These are phyloP conservation scores for Aspergillus clavatus DNA, from an alignment of 2,329 filamentous ascomycete species.

Conservation along the genomic window DNA sequence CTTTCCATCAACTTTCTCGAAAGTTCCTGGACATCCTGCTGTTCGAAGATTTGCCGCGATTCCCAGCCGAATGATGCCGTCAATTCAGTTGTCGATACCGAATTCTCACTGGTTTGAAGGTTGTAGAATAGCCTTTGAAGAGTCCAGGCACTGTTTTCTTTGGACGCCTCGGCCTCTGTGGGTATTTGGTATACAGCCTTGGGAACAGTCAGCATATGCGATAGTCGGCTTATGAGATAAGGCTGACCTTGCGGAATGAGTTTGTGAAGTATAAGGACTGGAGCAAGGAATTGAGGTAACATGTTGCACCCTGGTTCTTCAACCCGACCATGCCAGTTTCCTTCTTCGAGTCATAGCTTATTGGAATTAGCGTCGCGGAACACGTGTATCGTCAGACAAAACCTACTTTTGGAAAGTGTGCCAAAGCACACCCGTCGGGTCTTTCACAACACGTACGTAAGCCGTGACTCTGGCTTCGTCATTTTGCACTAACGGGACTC, in stretches of 20 bases:
- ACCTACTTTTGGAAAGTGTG: conserved; percentile 44
- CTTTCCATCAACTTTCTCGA: conserved; percentile 96
- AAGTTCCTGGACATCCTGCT: conserved; percentile 96
- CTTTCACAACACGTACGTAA: conserved; percentile 47
- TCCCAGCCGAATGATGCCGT: conserved; percentile 99
- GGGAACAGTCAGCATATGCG: conserved; percentile 1
- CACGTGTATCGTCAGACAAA: not conserved
- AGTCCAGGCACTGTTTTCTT: conserved; percentile 85
- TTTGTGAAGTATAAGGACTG: conserved; percentile 86
- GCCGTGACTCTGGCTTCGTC: conserved; percentile 45
- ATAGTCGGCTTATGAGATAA: not conserved
- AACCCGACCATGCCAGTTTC: conserved; percentile 95
- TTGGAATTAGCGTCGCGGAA: conserved; percentile 43
- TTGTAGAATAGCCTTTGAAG: conserved; percentile 93
- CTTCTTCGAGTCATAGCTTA: conserved; percentile 92
- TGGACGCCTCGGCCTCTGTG: conserved; percentile 75
- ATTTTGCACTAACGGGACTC: conserved; percentile 52
- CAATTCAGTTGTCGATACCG: conserved; percentile 86
- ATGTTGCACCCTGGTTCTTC: conserved; percentile 93
- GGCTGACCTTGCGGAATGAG: conserved; percentile 76
- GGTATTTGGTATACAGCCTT: conserved; percentile 96
- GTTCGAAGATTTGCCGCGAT: conserved; percentile 94
- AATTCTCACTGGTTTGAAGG: conserved; percentile 75
- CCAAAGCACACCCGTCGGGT: conserved; percentile 47
- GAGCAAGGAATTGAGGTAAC: conserved; percentile 78